These are phyloP conservation scores for Saccharomycopsis synnaedendra DNA, from an alignment of 805 yeast genomes.

Conservation along the genomic window DNA sequence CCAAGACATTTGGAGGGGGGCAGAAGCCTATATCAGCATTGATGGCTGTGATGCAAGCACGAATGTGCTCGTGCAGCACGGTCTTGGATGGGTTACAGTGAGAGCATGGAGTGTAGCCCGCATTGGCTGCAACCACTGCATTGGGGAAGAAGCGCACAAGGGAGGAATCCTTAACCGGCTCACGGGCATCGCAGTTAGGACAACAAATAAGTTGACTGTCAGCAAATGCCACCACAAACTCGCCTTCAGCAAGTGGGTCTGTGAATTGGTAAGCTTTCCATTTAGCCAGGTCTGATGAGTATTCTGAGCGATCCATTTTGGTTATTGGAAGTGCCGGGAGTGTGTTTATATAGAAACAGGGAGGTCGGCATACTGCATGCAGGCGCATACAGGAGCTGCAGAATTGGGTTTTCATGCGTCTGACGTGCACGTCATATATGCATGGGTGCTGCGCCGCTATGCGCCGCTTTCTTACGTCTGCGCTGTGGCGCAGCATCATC, in stretches of 20 bases:
- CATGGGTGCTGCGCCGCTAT: no score
- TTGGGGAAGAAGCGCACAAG: slow-evolving; percentile 35
- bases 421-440: no score
- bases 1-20: slow-evolving; percentile 30
- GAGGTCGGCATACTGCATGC: no score
- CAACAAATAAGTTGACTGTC: slow-evolving; percentile 38
- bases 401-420: no score
- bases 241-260: slow-evolving; percentile 17
- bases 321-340: no score
- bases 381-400: no score
- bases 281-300: background rate
- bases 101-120: slow-evolving; percentile 41
- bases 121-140: slow-evolving; percentile 29
- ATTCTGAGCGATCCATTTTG: no score
- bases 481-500: no score
- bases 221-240: slow-evolving; percentile 42
- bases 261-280: slow-evolving; percentile 10
- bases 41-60: slow-evolving; percentile 41
- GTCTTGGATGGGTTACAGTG: slow-evolving; percentile 39
- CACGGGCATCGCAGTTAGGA: slow-evolving; percentile 51
- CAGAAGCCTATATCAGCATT: slow-evolving; percentile 49
- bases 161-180: slow-evolving; percentile 27
- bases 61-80: slow-evolving; percentile 19
- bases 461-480: no score
- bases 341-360: no score